Base-by-base conservation (phyloP, 2,329 filamentous ascomycete species). In the Capronia americana region DNA sequence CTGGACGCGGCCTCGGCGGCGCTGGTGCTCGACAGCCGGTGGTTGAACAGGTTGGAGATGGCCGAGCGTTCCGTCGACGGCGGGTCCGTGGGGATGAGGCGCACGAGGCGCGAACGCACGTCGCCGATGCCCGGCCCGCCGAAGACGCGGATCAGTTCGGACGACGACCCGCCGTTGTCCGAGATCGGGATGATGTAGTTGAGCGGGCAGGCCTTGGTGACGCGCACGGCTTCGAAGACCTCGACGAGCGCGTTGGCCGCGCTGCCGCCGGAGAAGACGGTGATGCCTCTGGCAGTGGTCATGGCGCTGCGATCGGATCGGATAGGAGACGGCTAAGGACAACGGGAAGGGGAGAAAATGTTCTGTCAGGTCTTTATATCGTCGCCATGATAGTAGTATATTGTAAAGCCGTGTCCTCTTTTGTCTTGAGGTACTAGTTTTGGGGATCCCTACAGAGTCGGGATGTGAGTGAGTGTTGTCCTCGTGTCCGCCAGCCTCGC, bases 221-320 rank as follows among this genome's bases (percentile, higher is more conserved):
- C 79, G 12, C 86, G 83, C 38, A 91, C 83, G 20, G 81, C 80
- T 65, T 84, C 89, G 79, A 97, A 97, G 11, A 97, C 91, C 76
- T 97, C 94, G 48, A 97, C 94, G 4, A 97, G 86, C 74, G 86
- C 96, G 76, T 97, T 98, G 5, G 94, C 93, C n/a, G 93, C 94
- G 72, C 92, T 97, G 61, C 93, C 93, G 46, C 93, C 93, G 0
- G 93, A 96, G 78, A 97, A 95, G 58, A 97, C 90, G 24, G 93
- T 92, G 65, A 96, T 89, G 66, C 89, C 89, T 67, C 78, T 63
- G 26, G 63, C 32, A 54, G 65, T 57, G 17, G 44, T 38, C 68
- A 70, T 70, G n/a, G 26, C 38, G 17, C 11, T 46, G 12, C 17
- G 38, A 44, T 44, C 6, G 6, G 38, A 8, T 4, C 0, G 4